phyloP scores from a whole-genome alignment of 2,329 filamentous ascomycete species.

The Dichotomopilus funicola region DNA sequence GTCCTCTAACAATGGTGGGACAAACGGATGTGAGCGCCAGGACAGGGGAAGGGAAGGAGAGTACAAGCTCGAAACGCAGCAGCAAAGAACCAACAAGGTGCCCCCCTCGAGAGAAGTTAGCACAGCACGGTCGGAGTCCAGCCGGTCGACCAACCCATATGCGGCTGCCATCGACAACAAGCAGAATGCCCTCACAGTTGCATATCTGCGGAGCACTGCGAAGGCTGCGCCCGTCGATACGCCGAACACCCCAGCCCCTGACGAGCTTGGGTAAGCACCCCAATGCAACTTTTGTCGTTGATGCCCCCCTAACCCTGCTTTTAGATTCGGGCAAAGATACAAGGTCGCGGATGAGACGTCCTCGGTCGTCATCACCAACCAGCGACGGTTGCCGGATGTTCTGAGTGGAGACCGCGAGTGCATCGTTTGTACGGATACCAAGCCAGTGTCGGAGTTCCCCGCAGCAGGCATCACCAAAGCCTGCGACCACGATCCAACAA shows the following conservation, averaged over 20 bases:
- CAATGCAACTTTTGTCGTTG: background rate
- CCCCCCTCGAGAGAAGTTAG: background rate
- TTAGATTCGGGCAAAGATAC: constrained; percentile 33
- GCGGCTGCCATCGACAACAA: constrained; percentile 28
- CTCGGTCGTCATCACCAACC: constrained; percentile 28
- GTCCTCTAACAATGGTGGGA: no score
- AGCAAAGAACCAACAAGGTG: background rate
- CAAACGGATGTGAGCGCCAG: background rate
- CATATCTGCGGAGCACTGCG: constrained; percentile 24
- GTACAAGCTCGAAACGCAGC: no score
- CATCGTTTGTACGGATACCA: constrained; percentile 32
- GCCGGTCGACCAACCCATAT: constrained; percentile 26
- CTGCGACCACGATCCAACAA: constrained; percentile 30
- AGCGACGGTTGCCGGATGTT: constrained; percentile 23
- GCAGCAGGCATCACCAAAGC: constrained; percentile 28
- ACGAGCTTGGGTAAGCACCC: constrained; percentile 14
- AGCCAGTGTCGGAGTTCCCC: constrained; percentile 28
- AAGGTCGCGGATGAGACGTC: constrained; percentile 24
- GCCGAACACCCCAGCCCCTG: background rate
- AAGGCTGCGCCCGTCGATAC: background rate
- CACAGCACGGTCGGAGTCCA: background rate
- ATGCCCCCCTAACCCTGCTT: background rate
- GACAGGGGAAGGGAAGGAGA: background rate
- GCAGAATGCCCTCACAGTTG: constrained; percentile 28
- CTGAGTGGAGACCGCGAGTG: constrained; percentile 28